Percentiles rank a stretch among this genome's conserved stretches.
phyloP scores from a whole-genome alignment of 371 early-diverging fungal species.

The Dipsacomyces acuminosporus region DNA sequence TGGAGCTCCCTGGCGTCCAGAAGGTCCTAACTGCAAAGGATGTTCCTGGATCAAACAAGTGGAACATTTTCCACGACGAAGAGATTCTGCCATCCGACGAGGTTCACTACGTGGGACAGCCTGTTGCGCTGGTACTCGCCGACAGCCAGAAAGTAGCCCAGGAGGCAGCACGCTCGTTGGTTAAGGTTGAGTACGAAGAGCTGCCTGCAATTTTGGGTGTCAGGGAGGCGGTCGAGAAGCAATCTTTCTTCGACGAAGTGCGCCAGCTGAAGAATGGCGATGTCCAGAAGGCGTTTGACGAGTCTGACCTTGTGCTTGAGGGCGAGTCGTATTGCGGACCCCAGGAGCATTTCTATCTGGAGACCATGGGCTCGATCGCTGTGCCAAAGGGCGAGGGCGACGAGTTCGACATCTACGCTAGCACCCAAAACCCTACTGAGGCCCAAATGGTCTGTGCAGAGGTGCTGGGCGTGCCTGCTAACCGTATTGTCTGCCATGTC shows the following conservation, averaged over 20 bases:
- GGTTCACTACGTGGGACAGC: constrained; percentile 61
- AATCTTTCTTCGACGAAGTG: constrained; percentile 54
- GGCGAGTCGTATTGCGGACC: constrained; percentile 57
- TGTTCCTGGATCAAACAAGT: constrained; percentile 57
- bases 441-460: constrained; percentile 58
- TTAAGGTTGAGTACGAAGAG: constrained; percentile 61
- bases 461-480: constrained; percentile 58
- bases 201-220: constrained; percentile 60
- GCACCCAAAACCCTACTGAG: constrained; percentile 70
- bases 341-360: constrained; percentile 78
- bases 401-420: constrained; percentile 65
- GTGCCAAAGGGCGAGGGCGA: constrained; percentile 65
- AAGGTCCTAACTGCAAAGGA: constrained; percentile 60
- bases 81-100: constrained; percentile 62
- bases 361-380: constrained; percentile 61
- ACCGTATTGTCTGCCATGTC: constrained; percentile 58
- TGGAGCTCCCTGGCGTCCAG: constrained; percentile 56
- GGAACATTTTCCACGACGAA: constrained; percentile 62
- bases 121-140: constrained; percentile 69
- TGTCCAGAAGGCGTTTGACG: constrained; percentile 51
- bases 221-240: constrained; percentile 61
- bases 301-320: constrained; percentile 52
- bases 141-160: constrained; percentile 56
- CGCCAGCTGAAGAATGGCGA: constrained; percentile 54
- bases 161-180: constrained; percentile 56